These are phyloP conservation scores for Miscanthus sacchariflorus DNA, from an alignment of 202 grass and related monocot genomes.

Conservation along the genomic window DNA sequence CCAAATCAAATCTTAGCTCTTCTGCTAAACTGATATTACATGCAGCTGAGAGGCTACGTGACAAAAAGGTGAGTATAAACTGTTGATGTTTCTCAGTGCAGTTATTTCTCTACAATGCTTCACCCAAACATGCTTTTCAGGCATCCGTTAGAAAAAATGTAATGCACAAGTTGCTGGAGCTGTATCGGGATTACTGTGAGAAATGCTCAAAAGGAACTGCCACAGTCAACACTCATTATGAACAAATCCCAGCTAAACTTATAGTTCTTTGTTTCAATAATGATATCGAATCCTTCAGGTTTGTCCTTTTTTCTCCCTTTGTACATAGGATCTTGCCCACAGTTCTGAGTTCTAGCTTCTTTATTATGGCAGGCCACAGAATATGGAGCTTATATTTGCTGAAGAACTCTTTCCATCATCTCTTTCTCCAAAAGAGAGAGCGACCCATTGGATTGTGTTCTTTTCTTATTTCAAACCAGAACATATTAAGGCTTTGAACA, in stretches of 20 bases:
- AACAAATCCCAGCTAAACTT: slow-evolving; percentile 88
- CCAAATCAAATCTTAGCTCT: slow-evolving; percentile 78
- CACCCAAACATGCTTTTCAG: slow-evolving; percentile 53
- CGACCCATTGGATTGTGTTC: slow-evolving; percentile 86
- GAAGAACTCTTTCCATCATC: slow-evolving; percentile 83
- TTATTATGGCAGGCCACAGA: slow-evolving; percentile 65
- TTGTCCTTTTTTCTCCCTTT: slow-evolving; percentile 28
- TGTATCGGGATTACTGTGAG: slow-evolving; percentile 84
- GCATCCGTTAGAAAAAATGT: slow-evolving; percentile 89
- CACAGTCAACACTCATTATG: slow-evolving; percentile 66
- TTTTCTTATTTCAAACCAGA: slow-evolving; percentile 79
- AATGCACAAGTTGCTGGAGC: slow-evolving; percentile 80
- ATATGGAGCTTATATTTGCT: slow-evolving; percentile 81
- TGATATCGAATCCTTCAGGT: slow-evolving; percentile 84
- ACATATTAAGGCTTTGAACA: slow-evolving; percentile 80
- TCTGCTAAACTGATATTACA: slow-evolving; percentile 69
- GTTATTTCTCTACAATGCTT: slow-evolving; percentile 34
- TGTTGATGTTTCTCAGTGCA: slow-evolving; percentile 34
- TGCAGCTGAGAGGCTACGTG: slow-evolving; percentile 74
- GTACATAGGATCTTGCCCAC: slow-evolving; percentile 2
- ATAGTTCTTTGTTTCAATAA: slow-evolving; percentile 79
- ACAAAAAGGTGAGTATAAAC: slow-evolving; percentile 78
- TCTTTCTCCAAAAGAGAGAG: slow-evolving; percentile 88
- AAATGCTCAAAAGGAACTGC: slow-evolving; percentile 79
- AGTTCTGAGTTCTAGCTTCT: slow-evolving; percentile 48